Conservation (phyloP, 2,329 filamentous ascomycete species). For the Colletotrichum lupini region DNA sequence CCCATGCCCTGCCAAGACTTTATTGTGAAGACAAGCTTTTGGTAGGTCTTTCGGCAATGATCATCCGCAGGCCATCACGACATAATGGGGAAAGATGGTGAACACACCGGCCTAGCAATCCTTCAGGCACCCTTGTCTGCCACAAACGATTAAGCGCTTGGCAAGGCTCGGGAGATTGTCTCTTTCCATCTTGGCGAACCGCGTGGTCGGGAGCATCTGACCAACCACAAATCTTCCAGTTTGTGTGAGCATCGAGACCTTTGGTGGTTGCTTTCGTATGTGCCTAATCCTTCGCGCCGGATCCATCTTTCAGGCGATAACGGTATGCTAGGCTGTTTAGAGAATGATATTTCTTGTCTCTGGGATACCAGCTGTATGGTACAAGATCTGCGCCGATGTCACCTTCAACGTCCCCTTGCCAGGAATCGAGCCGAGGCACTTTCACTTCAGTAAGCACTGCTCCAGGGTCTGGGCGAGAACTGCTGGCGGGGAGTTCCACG, state of each 20-base stretch:
- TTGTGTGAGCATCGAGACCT: no score
- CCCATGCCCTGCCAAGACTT: not conserved
- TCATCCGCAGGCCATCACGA: constrained; percentile 6
- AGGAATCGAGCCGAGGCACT: not conserved
- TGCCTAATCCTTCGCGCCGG: not conserved
- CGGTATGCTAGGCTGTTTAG: not conserved
- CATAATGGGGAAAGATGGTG: constrained; percentile 11
- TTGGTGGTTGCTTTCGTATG: not conserved
- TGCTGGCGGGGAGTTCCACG: not conserved
- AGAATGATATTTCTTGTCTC: not conserved
- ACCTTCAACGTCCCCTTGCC: not conserved
- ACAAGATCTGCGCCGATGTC: not conserved
- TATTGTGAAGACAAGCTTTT: constrained; percentile 8
- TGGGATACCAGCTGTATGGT: not conserved
- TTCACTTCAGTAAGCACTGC: not conserved
- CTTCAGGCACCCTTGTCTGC: not conserved
- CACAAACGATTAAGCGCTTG: not conserved
- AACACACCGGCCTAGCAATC: constrained; percentile 43
- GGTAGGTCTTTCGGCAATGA: constrained; percentile 4
- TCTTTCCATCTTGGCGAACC: not conserved
- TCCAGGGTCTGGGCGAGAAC: no score
- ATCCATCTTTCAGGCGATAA: not conserved
- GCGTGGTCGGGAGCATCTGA: not conserved
- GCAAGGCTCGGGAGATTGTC: not conserved
- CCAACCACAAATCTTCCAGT: no score